A percentile compares a stretch with the other conserved stretches of the same genome.
Conservation (phyloP, 257 asterid genomes). For the Nicotiana noctiflora region DNA sequence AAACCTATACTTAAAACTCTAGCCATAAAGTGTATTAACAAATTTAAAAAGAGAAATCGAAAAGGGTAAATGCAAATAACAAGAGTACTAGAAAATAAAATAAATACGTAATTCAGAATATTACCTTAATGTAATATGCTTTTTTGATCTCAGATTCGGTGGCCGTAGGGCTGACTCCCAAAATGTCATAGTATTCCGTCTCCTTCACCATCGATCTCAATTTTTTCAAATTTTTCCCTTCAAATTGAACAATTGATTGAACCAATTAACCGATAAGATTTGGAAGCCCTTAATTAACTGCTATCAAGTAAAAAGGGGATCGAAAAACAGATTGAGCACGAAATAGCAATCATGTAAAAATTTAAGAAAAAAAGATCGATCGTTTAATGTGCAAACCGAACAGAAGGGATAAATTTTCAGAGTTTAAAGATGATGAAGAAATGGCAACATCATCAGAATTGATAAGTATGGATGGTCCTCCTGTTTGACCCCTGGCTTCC, state of each 20-base stretch:
- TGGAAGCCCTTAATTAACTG: background rate
- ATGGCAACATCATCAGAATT: no score
- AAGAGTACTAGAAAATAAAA: background rate
- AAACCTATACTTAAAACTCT: background rate
- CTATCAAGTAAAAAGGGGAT: background rate
- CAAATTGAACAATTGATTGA: background rate
- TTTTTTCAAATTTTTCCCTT: background rate
- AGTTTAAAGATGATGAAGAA: no score
- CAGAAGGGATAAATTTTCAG: background rate
- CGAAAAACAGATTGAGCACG: background rate
- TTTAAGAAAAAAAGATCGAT: background rate
- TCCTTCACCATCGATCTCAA: slow-evolving; percentile 58
- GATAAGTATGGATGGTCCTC: no score
- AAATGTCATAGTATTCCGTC: slow-evolving; percentile 63
- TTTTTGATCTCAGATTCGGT: slow-evolving; percentile 62
- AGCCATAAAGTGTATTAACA: background rate
- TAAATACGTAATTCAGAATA: background rate
- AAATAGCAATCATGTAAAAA: background rate
- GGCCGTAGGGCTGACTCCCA: slow-evolving; percentile 71
- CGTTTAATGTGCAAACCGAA: background rate
- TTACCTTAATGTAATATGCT: slow-evolving; percentile 69
- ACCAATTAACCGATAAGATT: background rate
- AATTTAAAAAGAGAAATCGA: background rate
- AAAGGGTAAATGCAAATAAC: background rate
- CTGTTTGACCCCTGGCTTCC: no score